These are phyloP conservation scores for Cardamine occulta DNA, from an alignment of 345 rosid species.

Conservation along the genomic window DNA sequence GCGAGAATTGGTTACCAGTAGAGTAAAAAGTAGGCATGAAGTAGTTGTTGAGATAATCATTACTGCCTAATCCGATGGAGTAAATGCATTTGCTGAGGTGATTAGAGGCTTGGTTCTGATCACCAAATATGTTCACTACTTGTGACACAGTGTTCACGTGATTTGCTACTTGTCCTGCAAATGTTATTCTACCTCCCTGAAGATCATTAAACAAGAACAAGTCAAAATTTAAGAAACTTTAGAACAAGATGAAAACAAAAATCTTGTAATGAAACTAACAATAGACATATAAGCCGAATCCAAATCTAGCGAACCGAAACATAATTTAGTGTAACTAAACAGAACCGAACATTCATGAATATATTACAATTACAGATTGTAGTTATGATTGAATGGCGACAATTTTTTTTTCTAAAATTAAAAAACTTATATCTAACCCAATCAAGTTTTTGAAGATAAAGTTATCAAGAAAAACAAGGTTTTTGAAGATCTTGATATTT, in stretches of 20 bases:
- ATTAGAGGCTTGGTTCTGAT: slow-evolving; percentile 50
- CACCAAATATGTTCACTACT: slow-evolving; percentile 66
- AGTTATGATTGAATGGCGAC: neutral
- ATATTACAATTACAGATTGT: neutral
- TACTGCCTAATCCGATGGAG: slow-evolving; percentile 83
- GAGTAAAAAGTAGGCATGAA: slow-evolving; percentile 80
- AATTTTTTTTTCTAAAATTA: neutral
- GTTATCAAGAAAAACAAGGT: too few species aligned
- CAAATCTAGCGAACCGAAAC: neutral
- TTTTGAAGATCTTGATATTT: too few species aligned
- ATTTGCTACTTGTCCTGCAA: slow-evolving; percentile 75
- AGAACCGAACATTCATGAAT: neutral
- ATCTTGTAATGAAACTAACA: neutral
- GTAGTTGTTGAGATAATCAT: slow-evolving; percentile 94
- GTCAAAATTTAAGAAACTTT: neutral
- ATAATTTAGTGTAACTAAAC: neutral
- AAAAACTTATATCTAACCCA: too few species aligned
- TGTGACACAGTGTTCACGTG: slow-evolving; percentile 68
- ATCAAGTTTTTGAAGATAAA: too few species aligned
- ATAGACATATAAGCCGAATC: neutral
- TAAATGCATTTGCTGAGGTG: slow-evolving; percentile 74
- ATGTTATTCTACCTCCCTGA: slow-evolving; percentile 77
- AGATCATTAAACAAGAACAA: neutral
- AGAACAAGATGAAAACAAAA: neutral
- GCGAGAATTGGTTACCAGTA: slow-evolving; percentile 54